These are phyloP conservation scores for Sordaria brevicollis DNA, from an alignment of 495 filamentous ascomycete species.

Conservation along the genomic window DNA sequence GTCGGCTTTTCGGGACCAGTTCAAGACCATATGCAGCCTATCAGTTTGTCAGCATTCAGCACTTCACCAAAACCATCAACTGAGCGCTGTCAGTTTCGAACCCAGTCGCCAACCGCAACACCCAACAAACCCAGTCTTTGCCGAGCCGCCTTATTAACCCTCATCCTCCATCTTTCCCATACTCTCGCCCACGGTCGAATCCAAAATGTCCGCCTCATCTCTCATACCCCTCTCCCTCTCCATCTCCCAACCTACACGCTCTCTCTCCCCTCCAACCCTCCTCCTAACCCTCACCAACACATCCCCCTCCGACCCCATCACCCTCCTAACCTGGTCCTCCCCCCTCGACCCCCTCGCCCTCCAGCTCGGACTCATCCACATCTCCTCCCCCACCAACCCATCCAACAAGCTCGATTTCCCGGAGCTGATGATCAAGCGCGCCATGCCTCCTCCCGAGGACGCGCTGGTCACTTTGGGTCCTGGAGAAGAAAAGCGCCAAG, in stretches of 20 bases:
- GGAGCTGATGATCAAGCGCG: constrained; percentile 35
- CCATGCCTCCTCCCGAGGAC: constrained; percentile 30
- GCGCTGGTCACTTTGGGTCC: constrained; percentile 34
- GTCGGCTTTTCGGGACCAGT: too few relatives aligned
- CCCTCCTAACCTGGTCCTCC: constrained; percentile 38
- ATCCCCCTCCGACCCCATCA: constrained; percentile 25
- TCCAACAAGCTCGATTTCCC: constrained; percentile 24
- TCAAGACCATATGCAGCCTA: too few relatives aligned
- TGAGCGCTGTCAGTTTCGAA: too few relatives aligned
- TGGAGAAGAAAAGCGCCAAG: neutral
- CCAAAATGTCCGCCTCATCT: neutral
- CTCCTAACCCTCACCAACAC: constrained; percentile 33
- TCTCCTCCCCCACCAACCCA: constrained; percentile 20
- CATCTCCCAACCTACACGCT: neutral
- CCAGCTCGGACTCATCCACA: constrained; percentile 35
- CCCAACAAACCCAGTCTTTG: neutral
- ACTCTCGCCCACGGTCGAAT: neutral
- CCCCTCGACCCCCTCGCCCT: constrained; percentile 39
- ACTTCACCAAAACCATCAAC: too few relatives aligned
- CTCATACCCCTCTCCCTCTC: neutral
- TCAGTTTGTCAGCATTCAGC: neutral
- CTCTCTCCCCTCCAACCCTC: constrained; percentile 9
- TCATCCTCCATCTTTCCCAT: neutral
- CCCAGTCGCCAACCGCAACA: neutral
- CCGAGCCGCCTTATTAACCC: neutral